Evolutionary conservation across 768 basidiomycete species (phyloP).

Genomic region (Tylopilus felleus): DNA sequence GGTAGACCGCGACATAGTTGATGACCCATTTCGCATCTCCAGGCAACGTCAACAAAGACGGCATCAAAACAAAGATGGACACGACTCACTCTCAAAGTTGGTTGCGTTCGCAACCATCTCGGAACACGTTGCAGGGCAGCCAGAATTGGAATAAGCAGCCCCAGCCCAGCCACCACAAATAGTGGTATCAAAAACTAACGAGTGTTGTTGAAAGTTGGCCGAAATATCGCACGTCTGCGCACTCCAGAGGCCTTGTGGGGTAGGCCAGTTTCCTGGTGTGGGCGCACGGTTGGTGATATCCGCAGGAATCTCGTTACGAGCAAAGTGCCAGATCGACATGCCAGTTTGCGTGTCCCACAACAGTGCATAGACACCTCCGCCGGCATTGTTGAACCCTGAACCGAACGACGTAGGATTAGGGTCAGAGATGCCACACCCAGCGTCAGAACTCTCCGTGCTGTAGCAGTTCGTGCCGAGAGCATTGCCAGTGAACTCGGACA

Average conservation of each 20-base stretch:
- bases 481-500: conserved; percentile 17
- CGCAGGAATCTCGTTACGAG: conserved; percentile 46
- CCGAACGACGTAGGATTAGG: conserved; percentile 42
- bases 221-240: conserved; percentile 46
- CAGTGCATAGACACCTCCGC: conserved; percentile 55
- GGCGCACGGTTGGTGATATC: conserved; percentile 48
- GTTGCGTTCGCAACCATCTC: conserved; percentile 50
- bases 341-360: conserved; percentile 47
- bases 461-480: conserved; percentile 35
- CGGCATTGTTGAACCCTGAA: conserved; percentile 30
- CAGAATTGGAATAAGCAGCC: conserved; percentile 24
- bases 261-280: conserved; percentile 48
- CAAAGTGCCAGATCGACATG: conserved; percentile 57
- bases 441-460: conserved; percentile 38
- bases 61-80: not conserved
- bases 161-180: conserved; percentile 33
- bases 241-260: conserved; percentile 51
- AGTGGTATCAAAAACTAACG: conserved; percentile 41
- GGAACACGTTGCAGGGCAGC: conserved; percentile 43
- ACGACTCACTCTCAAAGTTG: conserved; percentile 48
- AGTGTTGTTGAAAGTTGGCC: conserved; percentile 51
- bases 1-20: conserved; percentile 55
- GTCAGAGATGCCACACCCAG: conserved; percentile 51
- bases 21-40: conserved; percentile 55
- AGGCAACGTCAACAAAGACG: conserved; percentile 10